Percentiles rank a stretch among this genome's conserved stretches.
phyloP scores from a whole-genome alignment of 2,329 filamentous ascomycete genomes.

The Botryosphaeria dothidea region DNA sequence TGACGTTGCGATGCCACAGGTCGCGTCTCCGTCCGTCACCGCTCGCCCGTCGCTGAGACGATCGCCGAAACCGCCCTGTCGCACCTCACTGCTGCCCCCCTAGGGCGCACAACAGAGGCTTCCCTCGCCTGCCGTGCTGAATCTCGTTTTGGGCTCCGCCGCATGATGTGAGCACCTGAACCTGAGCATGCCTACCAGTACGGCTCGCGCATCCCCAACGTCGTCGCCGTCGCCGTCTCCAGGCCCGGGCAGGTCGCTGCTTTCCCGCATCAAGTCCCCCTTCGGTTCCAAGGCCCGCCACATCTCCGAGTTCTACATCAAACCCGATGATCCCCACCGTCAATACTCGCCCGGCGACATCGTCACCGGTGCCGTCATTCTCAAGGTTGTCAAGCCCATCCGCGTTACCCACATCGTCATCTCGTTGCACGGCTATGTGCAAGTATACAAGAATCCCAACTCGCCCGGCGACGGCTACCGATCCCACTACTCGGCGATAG shows the following conservation, averaged over 20 bases:
- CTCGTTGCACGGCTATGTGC: constrained; percentile 74
- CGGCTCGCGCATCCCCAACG: constrained; percentile 17
- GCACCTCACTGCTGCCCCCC: not conserved
- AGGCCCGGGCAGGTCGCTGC: constrained; percentile 34
- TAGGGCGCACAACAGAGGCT: not conserved
- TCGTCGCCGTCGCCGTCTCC: constrained; percentile 11
- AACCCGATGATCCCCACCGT: constrained; percentile 74
- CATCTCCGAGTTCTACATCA: constrained; percentile 76
- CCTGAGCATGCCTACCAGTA: constrained; percentile 21
- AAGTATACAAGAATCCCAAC: constrained; percentile 72
- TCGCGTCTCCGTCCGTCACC: not conserved
- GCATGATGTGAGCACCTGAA: constrained; percentile 20
- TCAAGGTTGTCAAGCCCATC: constrained; percentile 72
- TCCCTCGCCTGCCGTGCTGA: not conserved
- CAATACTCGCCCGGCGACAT: constrained; percentile 75
- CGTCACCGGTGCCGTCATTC: constrained; percentile 70
- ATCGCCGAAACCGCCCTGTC: constrained; percentile 8
- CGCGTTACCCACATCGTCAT: constrained; percentile 80
- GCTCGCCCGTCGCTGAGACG: not conserved
- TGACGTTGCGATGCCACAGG: constrained; percentile 13
- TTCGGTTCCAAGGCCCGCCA: constrained; percentile 61
- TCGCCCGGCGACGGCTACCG: constrained; percentile 58
- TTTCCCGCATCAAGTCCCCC: constrained; percentile 59
- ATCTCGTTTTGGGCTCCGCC: constrained; percentile 8
- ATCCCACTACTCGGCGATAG: constrained; percentile 50